Evolutionary conservation across 352 stramenopile genomes (phyloP).

Genomic region (Blastocystis sp.): DNA sequence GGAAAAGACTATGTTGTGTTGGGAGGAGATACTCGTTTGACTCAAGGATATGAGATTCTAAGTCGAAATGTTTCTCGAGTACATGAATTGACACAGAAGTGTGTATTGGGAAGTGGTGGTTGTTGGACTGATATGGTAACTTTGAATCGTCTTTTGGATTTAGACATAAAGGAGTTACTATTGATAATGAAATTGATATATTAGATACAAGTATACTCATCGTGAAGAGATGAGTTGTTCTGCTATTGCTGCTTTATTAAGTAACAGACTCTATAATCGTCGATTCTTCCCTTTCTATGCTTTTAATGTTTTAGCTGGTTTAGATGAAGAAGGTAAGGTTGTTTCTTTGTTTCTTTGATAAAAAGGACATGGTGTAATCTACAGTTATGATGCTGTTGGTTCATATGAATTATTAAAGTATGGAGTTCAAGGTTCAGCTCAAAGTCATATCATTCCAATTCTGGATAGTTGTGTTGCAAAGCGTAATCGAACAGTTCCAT

Average conservation of each 20-base stretch:
- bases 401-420: slow-evolving; percentile 76
- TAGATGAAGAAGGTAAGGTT: slow-evolving; percentile 80
- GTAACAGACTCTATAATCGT: slow-evolving; percentile 86
- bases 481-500: slow-evolving; percentile 82
- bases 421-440: slow-evolving; percentile 77
- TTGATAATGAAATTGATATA: neutral
- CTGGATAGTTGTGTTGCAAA: slow-evolving; percentile 91
- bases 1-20: slow-evolving; percentile 90
- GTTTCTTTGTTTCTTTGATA: neutral
- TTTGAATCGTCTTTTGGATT: slow-evolving; percentile 23
- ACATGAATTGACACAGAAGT: slow-evolving; percentile 70
- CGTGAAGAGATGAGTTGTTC: slow-evolving; percentile 81
- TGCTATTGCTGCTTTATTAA: slow-evolving; percentile 85
- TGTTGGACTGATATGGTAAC: slow-evolving; percentile 59
- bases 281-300: slow-evolving; percentile 97
- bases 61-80: slow-evolving; percentile 78
- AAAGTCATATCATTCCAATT: slow-evolving; percentile 92
- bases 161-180: slow-evolving; percentile 55
- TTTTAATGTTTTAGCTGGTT: slow-evolving; percentile 91
- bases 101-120: slow-evolving; percentile 58
- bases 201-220: slow-evolving; percentile 85
- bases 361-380: slow-evolving; percentile 82
- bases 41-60: slow-evolving; percentile 89
- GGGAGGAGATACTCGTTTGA: slow-evolving; percentile 86
- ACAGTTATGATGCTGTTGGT: slow-evolving; percentile 94